These are phyloP conservation scores for Populus trichocarpa DNA, from an alignment of 441 rosid species.

Conservation along the genomic window DNA sequence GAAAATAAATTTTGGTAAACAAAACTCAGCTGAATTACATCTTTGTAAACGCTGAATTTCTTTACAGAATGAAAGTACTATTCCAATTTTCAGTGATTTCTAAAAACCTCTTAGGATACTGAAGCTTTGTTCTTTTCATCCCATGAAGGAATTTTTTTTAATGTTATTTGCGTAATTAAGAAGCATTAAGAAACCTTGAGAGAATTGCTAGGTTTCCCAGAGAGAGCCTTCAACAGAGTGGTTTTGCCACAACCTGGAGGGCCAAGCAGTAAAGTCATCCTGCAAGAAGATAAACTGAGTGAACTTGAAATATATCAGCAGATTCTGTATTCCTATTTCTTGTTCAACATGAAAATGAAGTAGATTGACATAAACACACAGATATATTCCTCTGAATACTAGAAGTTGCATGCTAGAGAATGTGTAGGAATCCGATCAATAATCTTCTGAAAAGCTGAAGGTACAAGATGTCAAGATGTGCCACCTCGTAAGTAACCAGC, in stretches of 20 bases:
- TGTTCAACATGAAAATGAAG: not conserved
- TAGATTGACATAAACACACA: too few species aligned
- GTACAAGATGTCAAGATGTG: too few species aligned
- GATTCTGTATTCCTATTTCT: not conserved
- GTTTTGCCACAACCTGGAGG: conserved; percentile 82
- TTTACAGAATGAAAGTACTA: too few species aligned
- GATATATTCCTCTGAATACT: too few species aligned
- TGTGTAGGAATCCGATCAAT: too few species aligned
- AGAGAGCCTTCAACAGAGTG: conserved; percentile 48
- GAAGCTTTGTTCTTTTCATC: not conserved
- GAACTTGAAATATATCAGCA: not conserved
- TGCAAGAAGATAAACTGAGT: conserved; percentile 16
- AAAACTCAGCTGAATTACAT: not conserved
- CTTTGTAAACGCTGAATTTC: too few species aligned
- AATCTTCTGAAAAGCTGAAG: too few species aligned
- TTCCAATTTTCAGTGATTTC: too few species aligned
- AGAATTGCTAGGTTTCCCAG: conserved; percentile 47
- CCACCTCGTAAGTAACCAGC: too few species aligned
- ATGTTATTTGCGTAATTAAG: too few species aligned
- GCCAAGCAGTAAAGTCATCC: conserved; percentile 65
- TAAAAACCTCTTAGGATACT: not conserved
- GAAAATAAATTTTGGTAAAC: not conserved
- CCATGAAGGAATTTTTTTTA: not conserved
- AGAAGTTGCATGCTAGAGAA: too few species aligned
- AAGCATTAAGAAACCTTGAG: conserved; percentile 40